These are phyloP conservation scores for Pseudogymnoascus sp. DNA, from an alignment of 2,329 filamentous ascomycete species.

Conservation along the genomic window DNA sequence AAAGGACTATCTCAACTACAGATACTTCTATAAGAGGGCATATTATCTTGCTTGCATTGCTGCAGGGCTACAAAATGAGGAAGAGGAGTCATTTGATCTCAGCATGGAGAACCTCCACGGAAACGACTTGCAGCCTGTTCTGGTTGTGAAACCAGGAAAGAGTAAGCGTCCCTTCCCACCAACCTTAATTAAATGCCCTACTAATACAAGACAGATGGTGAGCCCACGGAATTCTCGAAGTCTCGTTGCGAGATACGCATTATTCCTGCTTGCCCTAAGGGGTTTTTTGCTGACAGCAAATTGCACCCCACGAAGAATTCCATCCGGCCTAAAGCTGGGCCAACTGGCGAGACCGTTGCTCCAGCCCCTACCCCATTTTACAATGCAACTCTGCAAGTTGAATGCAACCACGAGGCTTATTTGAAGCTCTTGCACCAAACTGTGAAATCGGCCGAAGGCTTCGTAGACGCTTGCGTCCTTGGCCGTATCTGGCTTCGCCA, in stretches of 20 bases:
- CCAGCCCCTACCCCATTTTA: constrained; percentile 68
- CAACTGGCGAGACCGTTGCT: constrained; percentile 34
- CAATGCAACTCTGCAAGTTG: constrained; percentile 76
- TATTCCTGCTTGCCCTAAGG: constrained; percentile 64
- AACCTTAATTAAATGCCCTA: not conserved
- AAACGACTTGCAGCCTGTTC: constrained; percentile 68
- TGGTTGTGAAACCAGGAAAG: constrained; percentile 36
- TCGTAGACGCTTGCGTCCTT: constrained; percentile 76
- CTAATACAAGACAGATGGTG: not conserved
- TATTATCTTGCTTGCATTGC: constrained; percentile 85
- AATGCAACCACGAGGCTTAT: constrained; percentile 66
- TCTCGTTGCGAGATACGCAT: constrained; percentile 60
- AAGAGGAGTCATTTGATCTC: constrained; percentile 48
- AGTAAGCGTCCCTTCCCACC: not conserved
- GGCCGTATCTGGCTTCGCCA: constrained; percentile 86
- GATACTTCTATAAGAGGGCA: constrained; percentile 90
- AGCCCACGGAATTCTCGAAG: constrained; percentile 27
- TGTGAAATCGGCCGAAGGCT: constrained; percentile 48
- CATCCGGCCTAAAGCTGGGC: constrained; percentile 50
- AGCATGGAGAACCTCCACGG: constrained; percentile 62
- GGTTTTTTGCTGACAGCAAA: constrained; percentile 64
- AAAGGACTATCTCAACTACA: constrained; percentile 87
- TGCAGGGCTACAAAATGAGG: constrained; percentile 54
- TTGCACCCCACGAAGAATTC: constrained; percentile 63
- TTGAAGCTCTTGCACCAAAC: constrained; percentile 67